Conservation (phyloP, 768 basidiomycete species). For the Phylloporus rhodoxanthus region DNA sequence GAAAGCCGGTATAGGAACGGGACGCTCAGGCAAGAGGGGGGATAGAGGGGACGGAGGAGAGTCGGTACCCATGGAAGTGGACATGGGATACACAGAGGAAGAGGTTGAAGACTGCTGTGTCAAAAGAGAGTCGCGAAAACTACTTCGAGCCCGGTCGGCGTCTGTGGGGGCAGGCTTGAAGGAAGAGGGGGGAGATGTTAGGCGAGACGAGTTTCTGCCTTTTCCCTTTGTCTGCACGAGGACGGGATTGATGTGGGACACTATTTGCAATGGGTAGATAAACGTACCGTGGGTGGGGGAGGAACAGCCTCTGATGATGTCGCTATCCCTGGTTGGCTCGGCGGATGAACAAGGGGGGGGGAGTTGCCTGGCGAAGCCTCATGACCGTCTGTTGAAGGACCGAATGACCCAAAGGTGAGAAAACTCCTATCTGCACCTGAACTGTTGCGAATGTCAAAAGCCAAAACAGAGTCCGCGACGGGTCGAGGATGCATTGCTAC, state of each 20-base stretch:
- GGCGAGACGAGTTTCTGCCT: conserved; percentile 31
- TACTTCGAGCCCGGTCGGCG: conserved; percentile 44
- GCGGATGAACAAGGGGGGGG: conserved; percentile 1
- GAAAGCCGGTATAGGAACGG: conserved; percentile 43
- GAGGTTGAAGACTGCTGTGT: conserved; percentile 64
- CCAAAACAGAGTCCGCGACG: conserved; percentile 7
- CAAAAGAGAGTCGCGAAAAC: conserved; percentile 47
- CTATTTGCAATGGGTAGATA: conserved; percentile 6
- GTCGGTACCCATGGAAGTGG: conserved; percentile 60
- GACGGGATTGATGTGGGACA: conserved; percentile 14
- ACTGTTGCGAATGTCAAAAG: conserved; percentile 7
- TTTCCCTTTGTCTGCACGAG: conserved; percentile 30
- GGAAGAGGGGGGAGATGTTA: conserved; percentile 32
- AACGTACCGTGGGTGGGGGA: conserved; percentile 20
- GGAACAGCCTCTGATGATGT: conserved; percentile 11
- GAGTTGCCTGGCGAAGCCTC: conserved; percentile 3
- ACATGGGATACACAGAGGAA: conserved; percentile 73
- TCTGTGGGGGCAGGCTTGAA: conserved; percentile 27
- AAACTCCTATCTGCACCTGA: conserved; percentile 22
- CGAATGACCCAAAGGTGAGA: conserved; percentile 21
- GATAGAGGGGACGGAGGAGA: conserved; percentile 62
- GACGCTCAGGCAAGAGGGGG: conserved; percentile 37
- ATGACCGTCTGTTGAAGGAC: conserved; percentile 15
- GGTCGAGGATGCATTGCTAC: conserved; percentile 13
- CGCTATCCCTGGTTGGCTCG: conserved; percentile 10